Conservation (phyloP, 495 filamentous ascomycete genomes). For the Penicillium lagena region DNA sequence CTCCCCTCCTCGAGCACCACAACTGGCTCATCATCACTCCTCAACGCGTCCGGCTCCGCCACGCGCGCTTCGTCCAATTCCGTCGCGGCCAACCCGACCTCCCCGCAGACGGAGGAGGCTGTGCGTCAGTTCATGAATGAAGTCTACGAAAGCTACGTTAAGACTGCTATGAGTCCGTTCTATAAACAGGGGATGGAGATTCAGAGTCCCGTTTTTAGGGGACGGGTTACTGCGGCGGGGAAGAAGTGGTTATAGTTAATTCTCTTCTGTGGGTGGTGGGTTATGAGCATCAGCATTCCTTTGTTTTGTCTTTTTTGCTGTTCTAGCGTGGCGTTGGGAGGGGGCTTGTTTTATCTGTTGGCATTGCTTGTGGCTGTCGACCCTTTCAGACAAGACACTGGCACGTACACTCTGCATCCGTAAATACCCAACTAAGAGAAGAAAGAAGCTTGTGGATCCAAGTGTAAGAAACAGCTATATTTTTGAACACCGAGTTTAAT, state of each 20-base stretch:
- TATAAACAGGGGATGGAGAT: slow-evolving; percentile 77
- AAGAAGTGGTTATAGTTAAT: slow-evolving; percentile 76
- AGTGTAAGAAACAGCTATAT: too few relatives aligned
- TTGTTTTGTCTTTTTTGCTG: slow-evolving; percentile 1
- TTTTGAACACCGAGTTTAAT: too few relatives aligned
- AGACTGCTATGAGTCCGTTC: slow-evolving; percentile 97
- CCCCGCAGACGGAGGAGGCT: slow-evolving; percentile 86
- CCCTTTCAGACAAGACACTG: too few relatives aligned
- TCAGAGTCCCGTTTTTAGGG: slow-evolving; percentile 75
- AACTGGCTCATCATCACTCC: slow-evolving; percentile 23
- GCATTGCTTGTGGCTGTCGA: background rate
- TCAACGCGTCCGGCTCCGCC: slow-evolving; percentile 19
- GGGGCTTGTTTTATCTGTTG: slow-evolving; percentile 1
- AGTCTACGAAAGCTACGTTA: slow-evolving; percentile 90
- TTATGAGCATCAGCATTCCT: slow-evolving; percentile 1
- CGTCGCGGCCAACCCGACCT: slow-evolving; percentile 74
- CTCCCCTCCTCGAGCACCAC: slow-evolving; percentile 8
- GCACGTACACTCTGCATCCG: too few relatives aligned
- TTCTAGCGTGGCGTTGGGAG: slow-evolving; percentile 18
- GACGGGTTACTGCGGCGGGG: slow-evolving; percentile 74
- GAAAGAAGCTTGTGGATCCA: background rate
- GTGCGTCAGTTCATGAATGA: slow-evolving; percentile 89
- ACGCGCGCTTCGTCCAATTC: slow-evolving; percentile 52
- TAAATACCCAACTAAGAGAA: background rate
- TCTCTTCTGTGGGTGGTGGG: background rate